Evolutionary conservation across 177 flowering plant genomes (phyloP).

Genomic region (Vitis hybrid): DNA sequence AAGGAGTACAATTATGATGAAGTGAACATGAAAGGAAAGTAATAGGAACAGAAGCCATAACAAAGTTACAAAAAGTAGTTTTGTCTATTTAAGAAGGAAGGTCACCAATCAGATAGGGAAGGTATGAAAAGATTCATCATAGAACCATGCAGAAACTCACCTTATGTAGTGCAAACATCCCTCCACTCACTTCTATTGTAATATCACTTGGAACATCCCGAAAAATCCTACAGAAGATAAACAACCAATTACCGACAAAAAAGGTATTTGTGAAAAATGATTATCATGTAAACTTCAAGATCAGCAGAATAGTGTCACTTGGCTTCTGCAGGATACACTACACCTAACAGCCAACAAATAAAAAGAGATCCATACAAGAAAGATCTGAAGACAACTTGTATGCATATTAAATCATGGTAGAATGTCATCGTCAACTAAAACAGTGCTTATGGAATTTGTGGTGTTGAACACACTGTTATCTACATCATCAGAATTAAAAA

Average conservation of each 20-base stretch:
- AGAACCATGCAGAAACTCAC: conserved; percentile 28
- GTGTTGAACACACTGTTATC: too few relatives aligned
- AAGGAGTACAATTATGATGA: neutral
- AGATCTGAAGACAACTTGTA: too few relatives aligned
- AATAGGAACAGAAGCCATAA: neutral
- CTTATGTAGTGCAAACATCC: conserved; percentile 67
- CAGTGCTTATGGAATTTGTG: too few relatives aligned
- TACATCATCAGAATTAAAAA: too few relatives aligned
- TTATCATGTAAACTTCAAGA: neutral
- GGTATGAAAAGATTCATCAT: neutral
- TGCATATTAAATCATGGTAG: too few relatives aligned
- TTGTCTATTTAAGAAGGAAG: neutral
- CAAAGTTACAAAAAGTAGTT: neutral
- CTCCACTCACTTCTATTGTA: conserved; percentile 61
- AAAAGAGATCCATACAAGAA: too few relatives aligned
- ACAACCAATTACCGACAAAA: neutral
- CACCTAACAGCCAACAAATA: too few relatives aligned
- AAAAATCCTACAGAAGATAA: conserved; percentile 52
- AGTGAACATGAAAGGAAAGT: neutral
- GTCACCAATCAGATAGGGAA: neutral
- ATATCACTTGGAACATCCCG: conserved; percentile 88
- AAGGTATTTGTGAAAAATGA: neutral
- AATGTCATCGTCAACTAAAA: too few relatives aligned
- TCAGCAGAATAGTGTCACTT: neutral
- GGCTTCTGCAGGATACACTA: neutral